Evolutionary conservation across 352 stramenopile genomes (phyloP), one percentile per base, ranked within the genome.

Genomic region (Aphanomyces stellatus): DNA sequence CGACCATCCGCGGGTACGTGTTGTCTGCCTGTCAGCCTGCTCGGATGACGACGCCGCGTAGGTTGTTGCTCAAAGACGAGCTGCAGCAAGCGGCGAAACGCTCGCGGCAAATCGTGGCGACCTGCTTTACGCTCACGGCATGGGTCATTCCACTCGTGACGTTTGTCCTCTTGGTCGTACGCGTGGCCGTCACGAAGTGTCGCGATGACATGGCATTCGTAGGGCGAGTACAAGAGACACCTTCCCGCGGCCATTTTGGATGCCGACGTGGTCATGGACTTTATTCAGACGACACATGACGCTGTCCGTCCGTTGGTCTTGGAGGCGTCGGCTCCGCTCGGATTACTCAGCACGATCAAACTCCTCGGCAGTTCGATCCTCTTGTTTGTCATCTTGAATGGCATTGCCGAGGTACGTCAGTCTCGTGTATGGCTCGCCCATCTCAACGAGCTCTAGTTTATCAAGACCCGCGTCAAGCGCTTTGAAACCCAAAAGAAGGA

Each of bases 71-170:
- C 8, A 75, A 76, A 43, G 57, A 80, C 59, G 76, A 82, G 48
- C 49, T 75, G 17, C 74, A 82, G 53, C 76, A 73, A 30, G 72
- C 76, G 13, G 76, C 74, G 5, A 76, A 76, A 62, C 75, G 76
- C 10, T 77, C 76, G 22, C 72, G 76, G 28, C 70, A 82, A 34
- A 51, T 82, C 35, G 76, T 82, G 17, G 76, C 74, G 4, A 66
- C 74, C 27, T 77, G 77, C 55, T 82, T 82, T 40, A 61, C 65
- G 2, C 66, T 82, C 53, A 75, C 70, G 27, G 76, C 76, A 15
- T 82, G 76, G 76, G 69, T 74, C 22, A 72, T 82, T 27, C 72
- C 76, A 19, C 37, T 82, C 3, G 69, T 80, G 30, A 77, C 72
- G 10, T 80, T 80, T 69, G 65, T 82, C 28, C 73, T 72, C 22